Conservation (phyloP, 2,329 filamentous ascomycete species). For the Colletotrichum sidae region DNA sequence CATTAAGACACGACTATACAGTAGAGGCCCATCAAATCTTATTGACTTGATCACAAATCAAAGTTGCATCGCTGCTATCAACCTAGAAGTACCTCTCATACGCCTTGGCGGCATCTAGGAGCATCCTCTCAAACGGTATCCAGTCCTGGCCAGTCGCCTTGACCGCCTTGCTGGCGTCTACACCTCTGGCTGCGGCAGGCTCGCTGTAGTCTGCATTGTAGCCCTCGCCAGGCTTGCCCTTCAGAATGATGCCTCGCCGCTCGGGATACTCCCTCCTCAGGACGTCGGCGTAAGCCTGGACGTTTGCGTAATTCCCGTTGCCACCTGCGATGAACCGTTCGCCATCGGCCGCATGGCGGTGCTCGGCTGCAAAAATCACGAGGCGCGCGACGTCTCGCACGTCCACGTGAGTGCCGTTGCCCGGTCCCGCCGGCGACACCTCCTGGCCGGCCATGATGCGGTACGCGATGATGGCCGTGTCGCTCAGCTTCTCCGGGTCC, state of each 20-base stretch:
- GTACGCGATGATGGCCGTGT: constrained; percentile 41
- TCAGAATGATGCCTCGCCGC: constrained; percentile 12
- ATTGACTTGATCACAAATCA: background rate
- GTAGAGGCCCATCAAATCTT: background rate
- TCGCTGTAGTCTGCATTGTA: constrained; percentile 29
- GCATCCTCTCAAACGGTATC: constrained; percentile 26
- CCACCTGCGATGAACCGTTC: constrained; percentile 26
- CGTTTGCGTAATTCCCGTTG: constrained; percentile 13
- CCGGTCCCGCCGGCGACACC: constrained; percentile 8
- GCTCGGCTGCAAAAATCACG: constrained; percentile 22
- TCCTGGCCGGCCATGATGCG: constrained; percentile 25
- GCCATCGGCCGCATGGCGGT: background rate
- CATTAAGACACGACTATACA: background rate
- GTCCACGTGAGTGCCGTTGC: constrained; percentile 31
- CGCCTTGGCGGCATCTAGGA: constrained; percentile 33
- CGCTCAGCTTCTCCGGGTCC: constrained; percentile 26
- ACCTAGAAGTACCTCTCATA: constrained; percentile 27
- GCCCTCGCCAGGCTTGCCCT: constrained; percentile 29
- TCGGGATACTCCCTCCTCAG: constrained; percentile 23
- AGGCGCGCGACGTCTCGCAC: constrained; percentile 33
- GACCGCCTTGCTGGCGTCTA: constrained; percentile 33
- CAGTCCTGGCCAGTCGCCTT: constrained; percentile 25
- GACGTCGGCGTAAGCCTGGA: constrained; percentile 27
- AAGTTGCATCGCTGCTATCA: background rate
- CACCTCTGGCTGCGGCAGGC: background rate